Base-by-base conservation (phyloP, 345 rosid genomes). In the Abelmoschus esculentus region DNA sequence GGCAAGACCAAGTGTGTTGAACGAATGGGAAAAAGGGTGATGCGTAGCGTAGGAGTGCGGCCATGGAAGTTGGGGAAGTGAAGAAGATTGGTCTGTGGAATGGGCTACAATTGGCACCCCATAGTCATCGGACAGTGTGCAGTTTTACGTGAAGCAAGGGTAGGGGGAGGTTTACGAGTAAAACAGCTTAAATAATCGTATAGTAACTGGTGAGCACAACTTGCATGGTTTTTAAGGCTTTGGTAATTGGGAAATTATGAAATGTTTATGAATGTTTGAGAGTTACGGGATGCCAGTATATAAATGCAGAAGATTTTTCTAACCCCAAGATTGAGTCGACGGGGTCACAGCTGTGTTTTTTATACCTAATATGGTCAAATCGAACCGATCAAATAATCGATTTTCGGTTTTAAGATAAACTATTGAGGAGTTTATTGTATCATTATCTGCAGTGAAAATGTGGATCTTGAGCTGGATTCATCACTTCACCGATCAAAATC, bases 1-100 rank as follows among this genome's bases (percentile, higher is more conserved):
- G 79, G 71, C 81, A 70, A 81, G 66, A 66, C 66, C 55, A 34
- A 59, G 44, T 40, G 34, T 15, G n/a, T 11, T 19, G 12, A 10
- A 52, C 26, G 49, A 59, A 3, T 10, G 28, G 44, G 44, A 18
- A 40, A 42, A 40, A 42, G 22, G 26, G 17, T 18, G 67, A 15
- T 18, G 18, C 54, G 54, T 49, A 15, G 57, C 57, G 26, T 53
- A 53, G 57, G 57, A 53, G 11, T 18, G 57, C 19, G 47, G 78
- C 44, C 82, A 82, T 81, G 60, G 90, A 79, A 87, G 80, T 83
- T 82, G 81, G 84, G 74, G 83, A 80, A 83, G 63, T 52, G 75
- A 65, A 73, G 92, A 89, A 85, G 82, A 80, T 72, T 85, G 90
- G 97, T 89, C 92, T 72, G 77, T 61, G 72, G 78, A 89, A 87